phyloP scores from a whole-genome alignment of 2,329 filamentous ascomycete genomes.

The Aspergillus tamarii region DNA sequence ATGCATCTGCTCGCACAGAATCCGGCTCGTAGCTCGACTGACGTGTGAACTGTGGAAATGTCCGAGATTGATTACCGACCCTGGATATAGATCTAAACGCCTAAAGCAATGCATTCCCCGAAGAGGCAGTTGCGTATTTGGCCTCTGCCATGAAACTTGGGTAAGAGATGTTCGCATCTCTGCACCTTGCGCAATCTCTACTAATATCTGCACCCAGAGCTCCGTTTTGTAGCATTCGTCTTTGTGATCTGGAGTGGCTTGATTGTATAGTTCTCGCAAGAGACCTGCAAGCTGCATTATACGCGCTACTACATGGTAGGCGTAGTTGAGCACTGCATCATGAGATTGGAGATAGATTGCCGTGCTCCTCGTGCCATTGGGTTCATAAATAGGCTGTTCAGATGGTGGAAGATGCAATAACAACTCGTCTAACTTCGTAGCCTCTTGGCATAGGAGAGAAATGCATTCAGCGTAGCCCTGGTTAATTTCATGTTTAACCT shows the following conservation, averaged over 20 bases:
- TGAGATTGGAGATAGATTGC: conserved; percentile 20
- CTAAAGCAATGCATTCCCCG: neutral
- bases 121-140: neutral
- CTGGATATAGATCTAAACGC: neutral
- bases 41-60: too few relatives aligned
- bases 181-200: conserved; percentile 20
- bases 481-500: too few relatives aligned
- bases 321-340: conserved; percentile 29
- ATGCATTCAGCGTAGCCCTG: too few relatives aligned
- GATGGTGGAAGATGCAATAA: conserved; percentile 17
- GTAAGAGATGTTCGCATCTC: conserved; percentile 18
- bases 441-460: too few relatives aligned
- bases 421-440: conserved; percentile 23
- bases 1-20: too few relatives aligned
- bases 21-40: too few relatives aligned
- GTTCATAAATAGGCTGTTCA: conserved; percentile 18
- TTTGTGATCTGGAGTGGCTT: neutral
- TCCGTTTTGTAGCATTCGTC: conserved; percentile 11
- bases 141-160: conserved; percentile 23
- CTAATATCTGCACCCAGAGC: conserved; percentile 16
- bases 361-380: neutral
- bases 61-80: too few relatives aligned
- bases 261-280: conserved; percentile 8
- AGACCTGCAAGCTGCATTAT: conserved; percentile 27
- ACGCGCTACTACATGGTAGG: conserved; percentile 27